These are phyloP conservation scores for Mycena kentingensis DNA, from an alignment of 768 basidiomycete species.

Conservation along the genomic window DNA sequence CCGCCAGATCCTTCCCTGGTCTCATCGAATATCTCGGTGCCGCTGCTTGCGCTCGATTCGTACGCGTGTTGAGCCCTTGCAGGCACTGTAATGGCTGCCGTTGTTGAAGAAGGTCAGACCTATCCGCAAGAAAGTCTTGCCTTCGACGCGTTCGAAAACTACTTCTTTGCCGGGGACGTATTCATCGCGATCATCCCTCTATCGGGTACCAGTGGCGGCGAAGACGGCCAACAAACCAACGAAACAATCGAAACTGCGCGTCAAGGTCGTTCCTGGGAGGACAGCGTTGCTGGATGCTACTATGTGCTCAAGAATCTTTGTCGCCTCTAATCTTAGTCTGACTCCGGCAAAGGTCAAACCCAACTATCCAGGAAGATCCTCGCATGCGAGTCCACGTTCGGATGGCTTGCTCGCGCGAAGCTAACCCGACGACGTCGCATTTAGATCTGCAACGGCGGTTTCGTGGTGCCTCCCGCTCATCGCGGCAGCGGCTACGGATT, in stretches of 20 bases:
- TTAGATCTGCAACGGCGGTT: conserved; percentile 89
- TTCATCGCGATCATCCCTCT: conserved; percentile 59
- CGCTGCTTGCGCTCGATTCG: neutral
- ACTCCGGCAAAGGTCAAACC: conserved; percentile 60
- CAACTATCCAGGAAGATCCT: conserved; percentile 88
- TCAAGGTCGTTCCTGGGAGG: conserved; percentile 60
- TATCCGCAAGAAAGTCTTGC: conserved; percentile 81
- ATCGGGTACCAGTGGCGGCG: conserved; percentile 14
- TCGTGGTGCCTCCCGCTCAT: conserved; percentile 68
- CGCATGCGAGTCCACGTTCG: conserved; percentile 70
- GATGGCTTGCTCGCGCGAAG: too few species aligned
- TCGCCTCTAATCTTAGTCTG: conserved; percentile 4
- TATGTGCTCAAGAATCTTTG: conserved; percentile 51
- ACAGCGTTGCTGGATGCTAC: conserved; percentile 75
- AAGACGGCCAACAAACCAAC: conserved; percentile 28
- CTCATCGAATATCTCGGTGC: conserved; percentile 59
- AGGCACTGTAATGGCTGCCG: conserved; percentile 61
- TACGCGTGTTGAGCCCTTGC: neutral
- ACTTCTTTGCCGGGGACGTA: conserved; percentile 79
- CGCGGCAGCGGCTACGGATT: conserved; percentile 70
- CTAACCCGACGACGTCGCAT: too few species aligned
- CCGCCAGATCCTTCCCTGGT: conserved; percentile 44
- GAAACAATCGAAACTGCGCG: conserved; percentile 46
- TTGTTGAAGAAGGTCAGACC: conserved; percentile 74
- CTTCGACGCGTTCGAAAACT: conserved; percentile 61